phyloP scores from a whole-genome alignment of 225 moss, liverwort and hornwort species.

The Marchantia paleacea region DNA sequence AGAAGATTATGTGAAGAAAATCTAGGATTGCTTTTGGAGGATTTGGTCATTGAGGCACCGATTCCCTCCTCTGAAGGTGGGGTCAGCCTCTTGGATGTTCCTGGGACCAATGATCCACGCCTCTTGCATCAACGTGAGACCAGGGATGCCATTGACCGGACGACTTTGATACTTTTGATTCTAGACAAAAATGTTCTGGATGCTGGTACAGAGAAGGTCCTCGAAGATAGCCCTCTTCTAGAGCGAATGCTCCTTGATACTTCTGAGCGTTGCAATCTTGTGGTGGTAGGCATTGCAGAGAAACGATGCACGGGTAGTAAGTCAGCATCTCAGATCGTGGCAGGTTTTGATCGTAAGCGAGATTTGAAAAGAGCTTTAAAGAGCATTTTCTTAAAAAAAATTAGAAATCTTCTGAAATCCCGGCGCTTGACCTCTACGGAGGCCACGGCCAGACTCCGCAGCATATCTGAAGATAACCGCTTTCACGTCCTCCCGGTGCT shows the following conservation, averaged over 20 bases:
- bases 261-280: conserved; percentile 22
- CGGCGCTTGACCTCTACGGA: conserved; percentile 18
- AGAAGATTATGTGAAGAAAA: conserved; percentile 21
- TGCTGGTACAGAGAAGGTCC: conserved; percentile 21
- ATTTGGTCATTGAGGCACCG: conserved; percentile 35
- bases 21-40: conserved; percentile 28
- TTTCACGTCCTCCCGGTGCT: conserved; percentile 33
- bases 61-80: conserved; percentile 38
- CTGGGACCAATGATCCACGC: conserved; percentile 37
- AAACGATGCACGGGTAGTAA: conserved; percentile 11
- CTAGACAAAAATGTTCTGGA: conserved; percentile 32
- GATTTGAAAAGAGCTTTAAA: conserved; percentile 21
- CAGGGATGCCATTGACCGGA: conserved; percentile 33
- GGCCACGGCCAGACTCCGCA: conserved; percentile 9
- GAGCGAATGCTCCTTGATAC: conserved; percentile 36
- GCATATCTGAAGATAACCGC: conserved; percentile 26
- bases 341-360: conserved; percentile 22
- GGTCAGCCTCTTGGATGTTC: conserved; percentile 33
- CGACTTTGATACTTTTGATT: conserved; percentile 26
- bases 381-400: conserved; percentile 10
- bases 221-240: conserved; percentile 33
- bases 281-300: conserved; percentile 36
- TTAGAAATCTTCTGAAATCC: conserved; percentile 5
- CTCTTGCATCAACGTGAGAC: conserved; percentile 32
- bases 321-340: background rate